These are phyloP conservation scores for Prunus mume DNA, from an alignment of 306 rosid genomes.

Conservation along the genomic window DNA sequence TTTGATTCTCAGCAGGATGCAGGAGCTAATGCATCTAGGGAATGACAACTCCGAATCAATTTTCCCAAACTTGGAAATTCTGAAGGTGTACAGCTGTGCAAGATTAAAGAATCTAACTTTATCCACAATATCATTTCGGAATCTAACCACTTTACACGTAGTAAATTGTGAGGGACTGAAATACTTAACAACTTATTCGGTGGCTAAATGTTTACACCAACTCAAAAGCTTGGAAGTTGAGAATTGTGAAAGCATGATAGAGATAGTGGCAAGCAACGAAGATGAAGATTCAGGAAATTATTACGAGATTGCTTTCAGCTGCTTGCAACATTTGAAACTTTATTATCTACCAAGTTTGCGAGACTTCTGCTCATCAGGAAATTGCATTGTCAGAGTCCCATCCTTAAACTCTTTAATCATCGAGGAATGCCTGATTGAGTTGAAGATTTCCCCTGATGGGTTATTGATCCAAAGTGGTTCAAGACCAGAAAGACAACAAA, in stretches of 20 bases:
- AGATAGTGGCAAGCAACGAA: not conserved
- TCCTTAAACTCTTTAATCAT: accelerated
- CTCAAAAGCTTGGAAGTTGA: not conserved
- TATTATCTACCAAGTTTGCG: accelerated
- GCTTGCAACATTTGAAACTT: not conserved
- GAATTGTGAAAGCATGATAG: not conserved
- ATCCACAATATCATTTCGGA: not conserved
- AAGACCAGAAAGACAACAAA: no score
- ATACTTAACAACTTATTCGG: not conserved
- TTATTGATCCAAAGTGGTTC: no score
- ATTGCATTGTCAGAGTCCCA: not conserved
- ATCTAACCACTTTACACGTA: not conserved
- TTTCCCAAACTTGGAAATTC: not conserved
- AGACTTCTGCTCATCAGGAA: not conserved
- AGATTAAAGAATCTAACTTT: not conserved
- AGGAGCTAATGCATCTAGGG: not conserved
- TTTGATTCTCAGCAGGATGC: not conserved
- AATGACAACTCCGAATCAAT: no score
- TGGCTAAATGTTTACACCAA: not conserved
- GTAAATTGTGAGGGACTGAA: accelerated
- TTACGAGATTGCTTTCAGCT: not conserved
- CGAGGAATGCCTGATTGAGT: accelerated
- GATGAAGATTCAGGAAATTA: not conserved
- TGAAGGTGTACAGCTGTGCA: accelerated
- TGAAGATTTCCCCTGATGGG: not conserved